Evolutionary conservation across 192 early-diverging fungal species (phyloP), one percentile per base, ranked within the genome.

Genomic region (Coemansia sp.): DNA sequence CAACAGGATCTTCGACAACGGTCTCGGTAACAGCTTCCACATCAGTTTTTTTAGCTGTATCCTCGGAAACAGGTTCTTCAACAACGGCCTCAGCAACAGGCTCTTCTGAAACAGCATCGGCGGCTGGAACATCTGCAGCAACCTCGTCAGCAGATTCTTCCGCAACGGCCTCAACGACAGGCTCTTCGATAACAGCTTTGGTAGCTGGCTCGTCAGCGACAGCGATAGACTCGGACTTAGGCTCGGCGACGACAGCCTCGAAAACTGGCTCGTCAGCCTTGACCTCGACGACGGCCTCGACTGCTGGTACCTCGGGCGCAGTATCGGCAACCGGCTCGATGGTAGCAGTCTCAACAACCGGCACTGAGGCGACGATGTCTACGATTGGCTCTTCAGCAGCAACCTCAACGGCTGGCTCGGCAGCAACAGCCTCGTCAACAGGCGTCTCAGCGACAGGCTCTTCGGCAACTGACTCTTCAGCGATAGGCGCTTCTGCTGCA

Each of bases 301-400:
- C 22, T 28, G 22, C 22, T 28, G 22, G 22, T 28, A 28, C 22
- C 22, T 28, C 22, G 22, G 22, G 22, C 22, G 22, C 22, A 28
- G 22, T 28, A 28, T 28, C 22, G 22, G 22, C 22, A 28, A 28
- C 22, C 22, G 22, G 22, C 28, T 5, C 34, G 22, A 28, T 28
- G 22, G 4, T 35, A 58, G 41, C 15, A 32, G 64, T 6, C 4
- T 14, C 61, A 41, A 32, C 38, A 45, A 18, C 55, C 39, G 20
- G 14, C 36, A 59, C 43, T 41, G 39, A 1, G 5, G 5, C 39
- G 11, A 12, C 39, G 8, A 9, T 41, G 39, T 12, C 39, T 4
- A 48, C 41, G 15, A 55, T 45, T 11, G 55, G 48, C 43, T 51
- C 57, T 18, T 43, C 56, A 52, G 51, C n/a, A 33, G 56, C 56